A percentile compares a stretch with the other conserved stretches of the same genome.
Conservation (phyloP, 306 rosid species). For the Dryas drummondii region DNA sequence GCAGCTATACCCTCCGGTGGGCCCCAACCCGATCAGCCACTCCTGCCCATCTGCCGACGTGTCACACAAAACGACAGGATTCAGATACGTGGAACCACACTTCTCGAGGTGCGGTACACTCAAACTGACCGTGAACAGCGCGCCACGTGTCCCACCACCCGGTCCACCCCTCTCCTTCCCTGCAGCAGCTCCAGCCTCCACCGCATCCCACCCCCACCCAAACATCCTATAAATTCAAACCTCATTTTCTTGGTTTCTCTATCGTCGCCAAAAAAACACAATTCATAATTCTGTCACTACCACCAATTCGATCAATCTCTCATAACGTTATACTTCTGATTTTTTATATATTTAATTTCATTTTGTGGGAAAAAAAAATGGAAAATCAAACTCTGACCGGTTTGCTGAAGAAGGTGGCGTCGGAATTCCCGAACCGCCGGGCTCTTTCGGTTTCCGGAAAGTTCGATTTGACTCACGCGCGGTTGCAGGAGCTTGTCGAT, state of each 20-base stretch:
- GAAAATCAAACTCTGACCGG: conserved; percentile 51
- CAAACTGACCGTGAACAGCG: not conserved
- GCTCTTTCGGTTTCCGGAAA: conserved; percentile 68
- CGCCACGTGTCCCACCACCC: not conserved
- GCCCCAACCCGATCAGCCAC: not conserved
- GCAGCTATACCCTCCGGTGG: not conserved
- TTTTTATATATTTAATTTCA: not conserved
- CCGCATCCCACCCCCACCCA: not conserved
- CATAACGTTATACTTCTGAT: not conserved
- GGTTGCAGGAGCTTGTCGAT: conserved; percentile 51
- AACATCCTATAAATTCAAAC: not conserved
- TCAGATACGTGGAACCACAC: conserved; percentile 10
- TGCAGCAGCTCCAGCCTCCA: not conserved
- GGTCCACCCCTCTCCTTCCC: not conserved
- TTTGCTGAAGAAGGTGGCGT: conserved; percentile 44
- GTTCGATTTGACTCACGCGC: conserved; percentile 56
- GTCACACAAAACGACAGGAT: not conserved
- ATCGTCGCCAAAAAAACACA: too few relatives aligned
- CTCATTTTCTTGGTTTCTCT: not conserved
- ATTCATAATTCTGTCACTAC: too few relatives aligned
- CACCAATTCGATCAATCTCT: too few relatives aligned
- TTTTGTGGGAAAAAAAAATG: conserved; percentile 29
- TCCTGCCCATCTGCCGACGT: not conserved
- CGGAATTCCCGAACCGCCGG: conserved; percentile 47
- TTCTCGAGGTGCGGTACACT: not conserved